phyloP scores from a whole-genome alignment of 805 yeast species.

The Yamadazyma insecticola region DNA sequence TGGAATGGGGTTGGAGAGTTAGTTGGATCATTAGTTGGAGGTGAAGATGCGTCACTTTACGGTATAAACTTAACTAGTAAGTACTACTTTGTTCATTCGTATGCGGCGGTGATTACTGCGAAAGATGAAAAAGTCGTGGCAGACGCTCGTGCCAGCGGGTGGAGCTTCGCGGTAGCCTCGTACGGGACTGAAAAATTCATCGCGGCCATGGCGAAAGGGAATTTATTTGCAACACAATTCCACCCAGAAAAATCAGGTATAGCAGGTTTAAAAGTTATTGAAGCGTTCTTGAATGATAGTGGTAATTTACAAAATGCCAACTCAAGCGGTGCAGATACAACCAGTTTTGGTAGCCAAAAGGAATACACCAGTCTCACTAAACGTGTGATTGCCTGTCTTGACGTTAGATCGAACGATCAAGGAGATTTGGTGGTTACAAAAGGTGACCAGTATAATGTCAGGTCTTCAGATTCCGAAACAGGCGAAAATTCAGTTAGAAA shows the following conservation, averaged over 20 bases:
- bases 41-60: conserved; percentile 40
- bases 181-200: conserved; percentile 80
- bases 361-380: conserved; percentile 65
- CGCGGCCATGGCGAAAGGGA: conserved; percentile 74
- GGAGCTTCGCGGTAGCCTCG: conserved; percentile 69
- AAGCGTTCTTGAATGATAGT: conserved; percentile 51
- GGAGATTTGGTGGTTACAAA: conserved; percentile 98
- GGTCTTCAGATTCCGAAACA: conserved; percentile 50
- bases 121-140: conserved; percentile 22
- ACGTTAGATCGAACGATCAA: conserved; percentile 89
- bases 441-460: conserved; percentile 97
- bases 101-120: conserved; percentile 63
- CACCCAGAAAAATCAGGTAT: conserved; percentile 98
- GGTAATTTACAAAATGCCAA: conserved; percentile 8
- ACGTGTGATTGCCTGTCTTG: conserved; percentile 93
- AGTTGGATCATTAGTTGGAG: conserved; percentile 4
- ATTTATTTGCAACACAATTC: conserved; percentile 92
- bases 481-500: conserved; percentile 68
- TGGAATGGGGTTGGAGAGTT: conserved; percentile 63
- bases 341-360: too few relatives aligned
- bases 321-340: too few relatives aligned
- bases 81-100: conserved; percentile 94
- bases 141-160: conserved; percentile 34
- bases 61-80: conserved; percentile 64
- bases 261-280: conserved; percentile 79